A percentile compares a stretch with the other conserved stretches of the same genome.
phyloP scores from a whole-genome alignment of 805 yeast species.

The Candida tallmaniae region DNA sequence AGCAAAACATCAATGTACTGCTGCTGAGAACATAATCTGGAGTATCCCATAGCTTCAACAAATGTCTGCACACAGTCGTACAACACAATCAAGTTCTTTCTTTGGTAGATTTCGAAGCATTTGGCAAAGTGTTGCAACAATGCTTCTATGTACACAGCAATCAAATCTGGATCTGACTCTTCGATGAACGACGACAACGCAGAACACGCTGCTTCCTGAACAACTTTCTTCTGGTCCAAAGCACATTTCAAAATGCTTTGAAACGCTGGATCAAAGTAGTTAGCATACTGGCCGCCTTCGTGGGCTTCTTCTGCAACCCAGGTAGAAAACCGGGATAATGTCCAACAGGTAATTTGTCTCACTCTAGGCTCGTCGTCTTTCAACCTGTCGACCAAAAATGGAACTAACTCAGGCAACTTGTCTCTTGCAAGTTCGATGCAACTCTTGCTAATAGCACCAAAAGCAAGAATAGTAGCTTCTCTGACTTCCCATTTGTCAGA shows the following conservation, averaged over 20 bases:
- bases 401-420: slow-evolving; percentile 76
- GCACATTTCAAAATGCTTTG: slow-evolving; percentile 71
- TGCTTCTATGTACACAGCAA: slow-evolving; percentile 61
- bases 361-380: slow-evolving; percentile 77
- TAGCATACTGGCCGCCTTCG: slow-evolving; percentile 56
- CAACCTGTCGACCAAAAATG: slow-evolving; percentile 77
- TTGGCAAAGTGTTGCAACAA: slow-evolving; percentile 64
- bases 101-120: slow-evolving; percentile 76
- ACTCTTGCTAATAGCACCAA: slow-evolving; percentile 93
- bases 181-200: slow-evolving; percentile 84
- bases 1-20: slow-evolving; percentile 57
- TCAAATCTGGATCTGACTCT: slow-evolving; percentile 56
- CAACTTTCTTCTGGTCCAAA: slow-evolving; percentile 80
- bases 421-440: slow-evolving; percentile 67
- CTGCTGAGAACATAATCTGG: slow-evolving; percentile 49
- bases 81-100: slow-evolving; percentile 72
- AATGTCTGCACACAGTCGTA: slow-evolving; percentile 91
- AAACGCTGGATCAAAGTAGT: slow-evolving; percentile 71
- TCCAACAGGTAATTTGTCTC: slow-evolving; percentile 94
- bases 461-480: slow-evolving; percentile 89
- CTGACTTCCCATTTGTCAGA: slow-evolving; percentile 81
- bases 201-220: slow-evolving; percentile 92
- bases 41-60: slow-evolving; percentile 68
- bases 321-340: slow-evolving; percentile 74
- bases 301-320: slow-evolving; percentile 77